These are phyloP conservation scores for Geotrichum histeridarum DNA, from an alignment of 1,139 yeast genomes.

Conservation along the genomic window DNA sequence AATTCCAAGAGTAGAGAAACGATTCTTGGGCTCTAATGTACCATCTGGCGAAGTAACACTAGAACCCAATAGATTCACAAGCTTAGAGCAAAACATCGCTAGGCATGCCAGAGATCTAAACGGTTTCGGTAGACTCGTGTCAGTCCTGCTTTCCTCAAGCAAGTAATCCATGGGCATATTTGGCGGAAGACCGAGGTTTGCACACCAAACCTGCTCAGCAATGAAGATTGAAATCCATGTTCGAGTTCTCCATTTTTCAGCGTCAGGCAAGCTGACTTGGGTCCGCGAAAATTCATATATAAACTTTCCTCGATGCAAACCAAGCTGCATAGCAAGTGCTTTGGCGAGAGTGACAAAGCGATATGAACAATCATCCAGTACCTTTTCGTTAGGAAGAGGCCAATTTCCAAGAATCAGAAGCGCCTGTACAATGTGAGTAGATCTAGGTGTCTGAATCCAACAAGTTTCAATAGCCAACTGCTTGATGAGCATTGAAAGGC, in stretches of 20 bases:
- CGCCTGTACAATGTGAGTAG: slow-evolving; percentile 91
- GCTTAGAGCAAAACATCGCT: slow-evolving; percentile 77
- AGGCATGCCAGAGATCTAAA: slow-evolving; percentile 69
- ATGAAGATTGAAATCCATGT: slow-evolving; percentile 88
- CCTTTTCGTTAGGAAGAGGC: slow-evolving; percentile 93
- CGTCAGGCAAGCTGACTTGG: slow-evolving; percentile 82
- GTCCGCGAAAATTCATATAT: slow-evolving; percentile 86
- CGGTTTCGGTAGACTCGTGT: slow-evolving; percentile 57
- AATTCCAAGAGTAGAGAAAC: slow-evolving; percentile 73
- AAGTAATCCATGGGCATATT: slow-evolving; percentile 79
- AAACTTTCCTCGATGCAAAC: slow-evolving; percentile 90
- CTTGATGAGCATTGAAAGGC: slow-evolving; percentile 71
- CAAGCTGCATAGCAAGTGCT: slow-evolving; percentile 76
- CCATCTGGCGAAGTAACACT: slow-evolving; percentile 90
- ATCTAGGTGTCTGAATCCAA: slow-evolving; percentile 89
- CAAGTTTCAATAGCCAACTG: slow-evolving; percentile 89
- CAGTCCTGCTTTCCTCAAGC: slow-evolving; percentile 71
- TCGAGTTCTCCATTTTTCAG: slow-evolving; percentile 91
- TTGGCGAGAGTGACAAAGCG: slow-evolving; percentile 85
- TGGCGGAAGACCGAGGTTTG: slow-evolving; percentile 82
- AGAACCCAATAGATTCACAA: slow-evolving; percentile 82
- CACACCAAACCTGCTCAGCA: slow-evolving; percentile 87
- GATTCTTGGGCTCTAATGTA: slow-evolving; percentile 71
- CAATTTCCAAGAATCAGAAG: slow-evolving; percentile 74
- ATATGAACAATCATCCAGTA: slow-evolving; percentile 85